Conservation (phyloP, 345 rosid genomes). For the Populus davidiana region DNA sequence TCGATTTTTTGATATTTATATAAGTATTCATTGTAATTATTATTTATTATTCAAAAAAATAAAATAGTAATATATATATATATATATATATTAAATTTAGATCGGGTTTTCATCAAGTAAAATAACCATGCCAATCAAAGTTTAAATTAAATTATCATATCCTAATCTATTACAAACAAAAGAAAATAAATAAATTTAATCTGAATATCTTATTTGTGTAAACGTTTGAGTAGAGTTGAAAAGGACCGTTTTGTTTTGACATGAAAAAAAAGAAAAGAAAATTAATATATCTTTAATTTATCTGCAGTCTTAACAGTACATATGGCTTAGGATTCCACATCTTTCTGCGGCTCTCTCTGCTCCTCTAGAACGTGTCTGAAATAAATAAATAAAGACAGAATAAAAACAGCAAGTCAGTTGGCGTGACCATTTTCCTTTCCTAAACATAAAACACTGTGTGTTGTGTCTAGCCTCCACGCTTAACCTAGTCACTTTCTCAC, state of each 20-base stretch:
- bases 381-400: not conserved
- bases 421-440: not conserved
- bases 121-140: no score
- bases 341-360: not conserved
- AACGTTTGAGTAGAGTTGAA: not conserved
- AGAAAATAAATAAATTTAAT: not conserved
- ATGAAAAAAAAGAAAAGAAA: not conserved
- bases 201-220: not conserved
- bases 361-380: not conserved
- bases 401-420: conserved; percentile 8
- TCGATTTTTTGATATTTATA: no score
- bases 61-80: no score
- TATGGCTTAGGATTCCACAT: conserved; percentile 23
- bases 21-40: no score
- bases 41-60: no score
- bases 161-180: no score
- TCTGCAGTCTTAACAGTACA: not conserved
- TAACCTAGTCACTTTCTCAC: not conserved
- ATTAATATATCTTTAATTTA: not conserved
- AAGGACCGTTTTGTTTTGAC: not conserved
- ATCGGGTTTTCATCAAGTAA: no score
- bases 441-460: not conserved
- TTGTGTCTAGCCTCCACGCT: not conserved
- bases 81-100: no score
- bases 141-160: no score